phyloP scores from a whole-genome alignment of 352 stramenopile genomes.

The Phytophthora colocasiae region DNA sequence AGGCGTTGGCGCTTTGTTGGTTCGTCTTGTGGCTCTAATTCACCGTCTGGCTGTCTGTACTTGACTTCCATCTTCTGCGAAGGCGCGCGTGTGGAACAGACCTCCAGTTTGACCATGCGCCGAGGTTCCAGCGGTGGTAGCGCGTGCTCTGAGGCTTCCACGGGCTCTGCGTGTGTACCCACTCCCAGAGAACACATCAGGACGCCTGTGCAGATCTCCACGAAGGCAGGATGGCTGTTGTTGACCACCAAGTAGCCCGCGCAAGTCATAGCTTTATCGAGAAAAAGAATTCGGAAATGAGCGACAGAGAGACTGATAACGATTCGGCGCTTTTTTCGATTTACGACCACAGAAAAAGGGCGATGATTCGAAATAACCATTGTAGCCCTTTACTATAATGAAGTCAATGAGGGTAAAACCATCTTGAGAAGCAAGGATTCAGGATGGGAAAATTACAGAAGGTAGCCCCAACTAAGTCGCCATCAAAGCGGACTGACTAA shows the following conservation, averaged over 20 bases:
- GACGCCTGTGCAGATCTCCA: slow-evolving; percentile 65
- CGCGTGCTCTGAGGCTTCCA: slow-evolving; percentile 9
- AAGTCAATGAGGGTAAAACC: too few species aligned
- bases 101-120: slow-evolving; percentile 46
- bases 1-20: slow-evolving; percentile 39
- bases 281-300: slow-evolving; percentile 23
- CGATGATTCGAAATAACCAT: slow-evolving; percentile 4
- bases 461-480: too few species aligned
- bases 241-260: slow-evolving; percentile 73
- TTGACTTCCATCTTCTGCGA: slow-evolving; percentile 43
- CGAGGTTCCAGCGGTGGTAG: slow-evolving; percentile 57
- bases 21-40: slow-evolving; percentile 28
- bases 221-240: slow-evolving; percentile 59
- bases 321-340: slow-evolving; percentile 13
- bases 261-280: slow-evolving; percentile 54
- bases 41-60: slow-evolving; percentile 26
- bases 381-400: too few species aligned
- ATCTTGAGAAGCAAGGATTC: too few species aligned
- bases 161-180: not conserved
- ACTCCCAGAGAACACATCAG: slow-evolving; percentile 49
- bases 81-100: slow-evolving; percentile 14
- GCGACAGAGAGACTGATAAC: slow-evolving; percentile 7
- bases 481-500: too few species aligned
- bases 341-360: slow-evolving; percentile 22
- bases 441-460: too few species aligned